phyloP scores from a whole-genome alignment of 495 filamentous ascomycete species.

The Cairneyella variabilis region DNA sequence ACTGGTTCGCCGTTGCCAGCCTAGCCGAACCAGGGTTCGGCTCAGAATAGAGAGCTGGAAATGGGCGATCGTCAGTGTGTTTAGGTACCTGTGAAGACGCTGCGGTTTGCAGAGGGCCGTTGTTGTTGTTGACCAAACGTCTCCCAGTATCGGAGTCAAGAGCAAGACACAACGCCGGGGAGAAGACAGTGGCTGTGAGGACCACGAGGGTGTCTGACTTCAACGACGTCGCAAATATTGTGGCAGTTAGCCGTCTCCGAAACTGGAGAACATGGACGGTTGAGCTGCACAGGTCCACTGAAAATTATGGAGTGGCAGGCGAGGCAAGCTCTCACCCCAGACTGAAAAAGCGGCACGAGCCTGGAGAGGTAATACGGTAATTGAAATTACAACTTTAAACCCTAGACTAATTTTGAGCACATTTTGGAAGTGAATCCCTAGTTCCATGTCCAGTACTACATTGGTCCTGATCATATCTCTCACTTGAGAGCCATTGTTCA shows the following conservation, averaged over 20 bases:
- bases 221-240: conserved; percentile 17
- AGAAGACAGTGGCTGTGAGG: conserved; percentile 2
- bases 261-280: conserved; percentile 11
- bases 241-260: conserved; percentile 15
- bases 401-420: too few relatives aligned
- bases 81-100: neutral
- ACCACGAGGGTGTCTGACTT: neutral
- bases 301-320: conserved; percentile 9
- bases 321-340: neutral
- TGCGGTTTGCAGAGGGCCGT: neutral
- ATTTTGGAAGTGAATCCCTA: too few relatives aligned
- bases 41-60: neutral
- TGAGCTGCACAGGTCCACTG: conserved; percentile 3
- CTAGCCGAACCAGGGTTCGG: conserved; percentile 17
- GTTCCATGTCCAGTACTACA: too few relatives aligned
- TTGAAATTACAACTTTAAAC: too few relatives aligned
- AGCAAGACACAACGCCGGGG: too few relatives aligned
- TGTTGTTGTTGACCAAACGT: neutral
- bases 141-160: neutral
- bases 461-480: too few relatives aligned
- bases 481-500: too few relatives aligned
- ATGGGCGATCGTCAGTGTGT: too few relatives aligned
- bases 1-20: conserved; percentile 11
- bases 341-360: neutral
- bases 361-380: too few relatives aligned